Percentiles rank a stretch among this genome's conserved stretches.
These are phyloP conservation scores for Cytospora chrysosperma DNA, from an alignment of 2,329 filamentous ascomycete genomes.

Conservation along the genomic window DNA sequence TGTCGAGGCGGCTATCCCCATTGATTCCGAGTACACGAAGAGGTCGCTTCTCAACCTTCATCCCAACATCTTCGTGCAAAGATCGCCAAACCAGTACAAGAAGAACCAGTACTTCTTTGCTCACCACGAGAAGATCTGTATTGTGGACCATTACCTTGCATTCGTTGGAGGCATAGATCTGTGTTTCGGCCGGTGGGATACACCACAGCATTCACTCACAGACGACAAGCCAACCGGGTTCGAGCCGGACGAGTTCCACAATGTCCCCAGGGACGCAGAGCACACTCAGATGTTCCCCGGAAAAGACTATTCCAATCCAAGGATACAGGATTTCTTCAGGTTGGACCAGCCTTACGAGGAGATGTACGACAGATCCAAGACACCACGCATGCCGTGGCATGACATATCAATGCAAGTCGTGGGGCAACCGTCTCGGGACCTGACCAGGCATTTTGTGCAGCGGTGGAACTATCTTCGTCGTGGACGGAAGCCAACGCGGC, in stretches of 20 bases:
- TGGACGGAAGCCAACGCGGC: slow-evolving; percentile 87
- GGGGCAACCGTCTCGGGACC: slow-evolving; percentile 88
- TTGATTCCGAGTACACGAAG: slow-evolving; percentile 98
- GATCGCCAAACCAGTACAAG: slow-evolving; percentile 95
- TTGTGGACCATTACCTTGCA: slow-evolving; percentile 93
- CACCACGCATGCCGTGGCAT: slow-evolving; percentile 97
- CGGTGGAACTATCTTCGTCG: slow-evolving; percentile 96
- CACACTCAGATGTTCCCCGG: slow-evolving; percentile 96
- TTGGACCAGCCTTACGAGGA: slow-evolving; percentile 95
- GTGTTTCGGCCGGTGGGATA: slow-evolving; percentile 97
- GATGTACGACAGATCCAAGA: slow-evolving; percentile 91
- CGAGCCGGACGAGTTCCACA: slow-evolving; percentile 68
- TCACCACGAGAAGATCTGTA: slow-evolving; percentile 96
- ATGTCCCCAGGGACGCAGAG: slow-evolving; percentile 81
- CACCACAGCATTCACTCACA: slow-evolving; percentile 83
- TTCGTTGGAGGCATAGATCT: slow-evolving; percentile 95
- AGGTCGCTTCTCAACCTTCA: slow-evolving; percentile 93
- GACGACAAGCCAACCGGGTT: slow-evolving; percentile 97
- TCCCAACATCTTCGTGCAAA: slow-evolving; percentile 92
- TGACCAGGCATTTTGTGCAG: slow-evolving; percentile 95
- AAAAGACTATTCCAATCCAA: slow-evolving; percentile 96
- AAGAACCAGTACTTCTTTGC: slow-evolving; percentile 99
- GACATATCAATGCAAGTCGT: slow-evolving; percentile 98
- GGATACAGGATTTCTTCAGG: slow-evolving; percentile 91
- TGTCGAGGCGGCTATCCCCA: slow-evolving; percentile 94